Evolutionary conservation across 2,329 filamentous ascomycete species (phyloP).

Genomic region (Neofusicoccum umdonicola): DNA sequence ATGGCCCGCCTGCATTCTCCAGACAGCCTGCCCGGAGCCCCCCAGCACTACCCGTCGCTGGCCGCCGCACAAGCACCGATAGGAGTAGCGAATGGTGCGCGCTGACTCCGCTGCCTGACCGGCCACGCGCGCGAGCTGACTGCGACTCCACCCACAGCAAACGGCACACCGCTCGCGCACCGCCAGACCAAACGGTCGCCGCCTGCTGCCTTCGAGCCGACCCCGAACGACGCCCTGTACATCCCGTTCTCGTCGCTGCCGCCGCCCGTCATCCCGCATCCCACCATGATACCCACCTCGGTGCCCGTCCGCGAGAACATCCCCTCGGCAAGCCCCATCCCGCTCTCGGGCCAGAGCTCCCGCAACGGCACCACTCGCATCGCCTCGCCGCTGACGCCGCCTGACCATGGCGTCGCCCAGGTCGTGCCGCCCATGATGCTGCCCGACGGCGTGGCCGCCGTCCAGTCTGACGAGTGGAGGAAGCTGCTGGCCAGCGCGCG

Average conservation of each 20-base stretch:
- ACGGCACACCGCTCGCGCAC: slow-evolving; percentile 10
- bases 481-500: slow-evolving; percentile 12
- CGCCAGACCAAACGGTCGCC: slow-evolving; percentile 3
- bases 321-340: slow-evolving; percentile 13
- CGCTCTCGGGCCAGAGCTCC: slow-evolving; percentile 7
- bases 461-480: slow-evolving; percentile 14
- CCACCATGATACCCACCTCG: slow-evolving; percentile 3
- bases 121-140: slow-evolving; percentile 3
- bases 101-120: slow-evolving; percentile 7
- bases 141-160: slow-evolving; percentile 7
- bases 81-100: not conserved
- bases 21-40: not conserved
- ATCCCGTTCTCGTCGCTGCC: slow-evolving; percentile 4
- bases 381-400: slow-evolving; percentile 14
- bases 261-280: slow-evolving; percentile 9
- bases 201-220: slow-evolving; percentile 13
- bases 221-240: slow-evolving; percentile 17
- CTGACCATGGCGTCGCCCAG: slow-evolving; percentile 11
- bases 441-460: not conserved
- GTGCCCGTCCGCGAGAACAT: slow-evolving; percentile 17
- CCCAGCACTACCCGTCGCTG: not conserved
- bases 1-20: slow-evolving; percentile 8
- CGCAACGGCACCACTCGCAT: slow-evolving; percentile 7
- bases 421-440: not conserved
- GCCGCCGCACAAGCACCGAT: not conserved